Conservation (phyloP, 1,139 yeast species). For the Insectozyma bohioensis region DNA sequence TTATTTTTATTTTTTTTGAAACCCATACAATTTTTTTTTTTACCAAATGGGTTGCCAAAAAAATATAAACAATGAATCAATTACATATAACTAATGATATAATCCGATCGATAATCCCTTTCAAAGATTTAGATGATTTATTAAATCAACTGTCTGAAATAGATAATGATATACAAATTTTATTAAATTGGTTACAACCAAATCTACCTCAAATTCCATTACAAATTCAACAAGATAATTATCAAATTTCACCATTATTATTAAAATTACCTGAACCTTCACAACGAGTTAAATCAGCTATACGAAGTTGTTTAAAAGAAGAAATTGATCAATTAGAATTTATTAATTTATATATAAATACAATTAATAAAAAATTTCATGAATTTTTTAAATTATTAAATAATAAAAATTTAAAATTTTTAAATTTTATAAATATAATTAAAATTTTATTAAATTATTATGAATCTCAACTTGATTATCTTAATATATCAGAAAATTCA, state of each 20-base stretch:
- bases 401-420: slow-evolving; percentile 12
- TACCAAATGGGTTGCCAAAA: slow-evolving; percentile 2
- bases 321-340: slow-evolving; percentile 34
- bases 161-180: slow-evolving; percentile 43
- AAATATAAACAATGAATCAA: no score
- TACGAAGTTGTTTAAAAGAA: slow-evolving; percentile 39
- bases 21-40: background rate
- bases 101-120: slow-evolving; percentile 8
- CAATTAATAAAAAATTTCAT: slow-evolving; percentile 21
- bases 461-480: slow-evolving; percentile 15
- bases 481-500: slow-evolving; percentile 22
- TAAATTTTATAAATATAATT: slow-evolving; percentile 18
- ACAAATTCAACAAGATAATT: slow-evolving; percentile 4
- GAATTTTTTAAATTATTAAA: slow-evolving; percentile 12
- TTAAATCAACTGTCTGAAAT: slow-evolving; percentile 25
- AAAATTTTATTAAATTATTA: slow-evolving; percentile 19
- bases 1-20: background rate
- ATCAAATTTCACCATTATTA: slow-evolving; percentile 1
- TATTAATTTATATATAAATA: slow-evolving; percentile 34
- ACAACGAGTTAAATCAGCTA: slow-evolving; percentile 38
- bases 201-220: slow-evolving; percentile 21
- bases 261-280: slow-evolving; percentile 27
- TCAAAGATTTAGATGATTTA: slow-evolving; percentile 20
- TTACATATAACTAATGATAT: slow-evolving; percentile 2
- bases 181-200: slow-evolving; percentile 41